phyloP scores from a whole-genome alignment of 2,329 filamentous ascomycete species.

The Dactylella cylindrospora region DNA sequence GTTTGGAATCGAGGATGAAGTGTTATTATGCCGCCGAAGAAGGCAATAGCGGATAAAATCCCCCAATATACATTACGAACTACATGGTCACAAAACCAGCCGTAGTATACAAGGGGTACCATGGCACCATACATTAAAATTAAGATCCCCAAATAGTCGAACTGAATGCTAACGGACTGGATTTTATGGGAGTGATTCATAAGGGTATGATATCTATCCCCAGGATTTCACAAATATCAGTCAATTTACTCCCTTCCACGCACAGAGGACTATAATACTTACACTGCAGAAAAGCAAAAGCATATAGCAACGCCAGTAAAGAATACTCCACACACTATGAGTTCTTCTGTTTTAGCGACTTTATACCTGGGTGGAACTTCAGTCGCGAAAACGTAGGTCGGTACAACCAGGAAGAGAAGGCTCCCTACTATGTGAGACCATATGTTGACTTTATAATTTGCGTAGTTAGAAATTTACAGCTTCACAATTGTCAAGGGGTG shows the following conservation, averaged over 20 bases:
- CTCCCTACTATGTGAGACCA: slow-evolving; percentile 55
- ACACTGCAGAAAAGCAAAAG: slow-evolving; percentile 56
- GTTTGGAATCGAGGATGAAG: slow-evolving; percentile 52
- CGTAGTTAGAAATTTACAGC: not conserved
- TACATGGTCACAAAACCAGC: slow-evolving; percentile 54
- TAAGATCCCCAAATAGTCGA: slow-evolving; percentile 65
- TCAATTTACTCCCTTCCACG: not conserved
- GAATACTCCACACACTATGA: slow-evolving; percentile 55
- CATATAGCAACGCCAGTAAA: slow-evolving; percentile 56
- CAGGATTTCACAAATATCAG: not conserved
- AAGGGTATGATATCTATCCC: slow-evolving; percentile 60
- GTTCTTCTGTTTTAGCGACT: slow-evolving; percentile 52
- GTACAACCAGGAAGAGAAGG: slow-evolving; percentile 53
- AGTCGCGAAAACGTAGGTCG: slow-evolving; percentile 52
- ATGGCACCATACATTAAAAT: slow-evolving; percentile 65
- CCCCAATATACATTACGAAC: slow-evolving; percentile 52
- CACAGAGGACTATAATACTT: slow-evolving; percentile 36
- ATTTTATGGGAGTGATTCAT: slow-evolving; percentile 59
- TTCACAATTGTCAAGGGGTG: not conserved
- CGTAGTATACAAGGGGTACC: slow-evolving; percentile 62
- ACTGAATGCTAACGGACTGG: slow-evolving; percentile 59
- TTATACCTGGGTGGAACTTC: slow-evolving; percentile 52
- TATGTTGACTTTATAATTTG: slow-evolving; percentile 54
- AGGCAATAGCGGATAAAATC: slow-evolving; percentile 52
- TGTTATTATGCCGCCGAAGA: slow-evolving; percentile 52